Conservation (phyloP, 2,329 filamentous ascomycete species). For the Botryotinia globosa region DNA sequence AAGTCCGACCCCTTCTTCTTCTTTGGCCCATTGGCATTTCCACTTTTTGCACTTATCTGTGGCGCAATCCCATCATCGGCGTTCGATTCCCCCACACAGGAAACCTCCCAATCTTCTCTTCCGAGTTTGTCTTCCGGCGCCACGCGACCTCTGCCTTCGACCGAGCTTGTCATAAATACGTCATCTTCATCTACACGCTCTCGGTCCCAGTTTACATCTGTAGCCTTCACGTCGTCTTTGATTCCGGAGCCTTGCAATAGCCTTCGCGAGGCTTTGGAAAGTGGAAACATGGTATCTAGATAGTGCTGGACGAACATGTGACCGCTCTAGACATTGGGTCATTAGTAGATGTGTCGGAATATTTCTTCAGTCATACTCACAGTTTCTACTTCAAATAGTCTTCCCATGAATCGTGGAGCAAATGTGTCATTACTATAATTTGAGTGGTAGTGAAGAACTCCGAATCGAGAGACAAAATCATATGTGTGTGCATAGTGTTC, state of each 20-base stretch:
- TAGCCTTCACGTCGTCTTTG: constrained; percentile 23
- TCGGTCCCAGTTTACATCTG: not conserved
- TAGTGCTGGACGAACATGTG: constrained; percentile 40
- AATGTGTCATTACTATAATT: constrained; percentile 13
- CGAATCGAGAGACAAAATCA: constrained; percentile 74
- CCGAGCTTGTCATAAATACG: constrained; percentile 30
- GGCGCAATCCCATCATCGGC: constrained; percentile 46
- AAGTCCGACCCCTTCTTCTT: constrained; percentile 31
- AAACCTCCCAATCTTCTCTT: constrained; percentile 16
- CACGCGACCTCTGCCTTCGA: constrained; percentile 19
- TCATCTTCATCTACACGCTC: not conserved
- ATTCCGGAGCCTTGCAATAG: constrained; percentile 27
- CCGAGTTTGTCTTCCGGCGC: not conserved
- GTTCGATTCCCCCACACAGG: constrained; percentile 25
- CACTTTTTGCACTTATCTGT: constrained; percentile 12
- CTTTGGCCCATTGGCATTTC: not conserved
- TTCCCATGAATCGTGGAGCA: constrained; percentile 34
- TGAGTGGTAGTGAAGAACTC: constrained; percentile 63
- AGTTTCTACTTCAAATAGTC: constrained; percentile 29
- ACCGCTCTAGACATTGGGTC: constrained; percentile 14
- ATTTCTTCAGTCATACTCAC: not conserved
- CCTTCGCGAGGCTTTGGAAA: constrained; percentile 20
- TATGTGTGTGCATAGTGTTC: constrained; percentile 76
- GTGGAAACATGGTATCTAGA: constrained; percentile 38
- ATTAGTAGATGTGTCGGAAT: constrained; percentile 2